phyloP scores from a whole-genome alignment of 495 filamentous ascomycete species.

The Penicillium goetzii region DNA sequence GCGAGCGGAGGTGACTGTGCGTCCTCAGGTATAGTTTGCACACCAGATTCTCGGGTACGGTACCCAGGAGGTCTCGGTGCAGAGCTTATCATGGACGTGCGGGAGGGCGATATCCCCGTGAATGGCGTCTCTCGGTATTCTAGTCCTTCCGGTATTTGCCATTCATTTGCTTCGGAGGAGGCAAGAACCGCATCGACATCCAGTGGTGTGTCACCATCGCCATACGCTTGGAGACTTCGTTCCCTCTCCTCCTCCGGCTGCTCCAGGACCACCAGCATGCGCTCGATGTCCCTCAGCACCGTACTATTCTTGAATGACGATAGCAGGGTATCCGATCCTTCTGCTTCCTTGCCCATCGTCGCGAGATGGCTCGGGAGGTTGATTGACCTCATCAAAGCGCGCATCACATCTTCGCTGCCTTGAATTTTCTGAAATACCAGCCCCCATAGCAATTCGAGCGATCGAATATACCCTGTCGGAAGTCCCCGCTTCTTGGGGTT shows the following conservation, averaged over 20 bases:
- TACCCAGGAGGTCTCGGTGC: constrained; percentile 18
- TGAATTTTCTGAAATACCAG: constrained; percentile 48
- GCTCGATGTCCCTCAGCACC: constrained; percentile 56
- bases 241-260: constrained; percentile 44
- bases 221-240: constrained; percentile 26
- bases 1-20: constrained; percentile 11
- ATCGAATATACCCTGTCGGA: constrained; percentile 49
- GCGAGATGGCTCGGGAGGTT: constrained; percentile 48
- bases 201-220: constrained; percentile 39
- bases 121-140: constrained; percentile 29
- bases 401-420: constrained; percentile 50
- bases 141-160: constrained; percentile 42
- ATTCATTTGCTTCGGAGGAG: constrained; percentile 43
- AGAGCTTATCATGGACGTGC: constrained; percentile 31
- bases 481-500: constrained; percentile 70
- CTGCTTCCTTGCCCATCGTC: constrained; percentile 50
- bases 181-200: constrained; percentile 42
- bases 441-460: constrained; percentile 46
- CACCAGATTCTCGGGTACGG: constrained; percentile 33
- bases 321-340: constrained; percentile 50
- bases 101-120: constrained; percentile 37
- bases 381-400: constrained; percentile 42
- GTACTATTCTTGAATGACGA: constrained; percentile 59
- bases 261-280: constrained; percentile 51
- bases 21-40: constrained; percentile 29